A percentile compares a stretch with the other conserved stretches of the same genome.
Evolutionary conservation across 371 early-diverging fungal species (phyloP).

Genomic region (Mucor saturninus): DNA sequence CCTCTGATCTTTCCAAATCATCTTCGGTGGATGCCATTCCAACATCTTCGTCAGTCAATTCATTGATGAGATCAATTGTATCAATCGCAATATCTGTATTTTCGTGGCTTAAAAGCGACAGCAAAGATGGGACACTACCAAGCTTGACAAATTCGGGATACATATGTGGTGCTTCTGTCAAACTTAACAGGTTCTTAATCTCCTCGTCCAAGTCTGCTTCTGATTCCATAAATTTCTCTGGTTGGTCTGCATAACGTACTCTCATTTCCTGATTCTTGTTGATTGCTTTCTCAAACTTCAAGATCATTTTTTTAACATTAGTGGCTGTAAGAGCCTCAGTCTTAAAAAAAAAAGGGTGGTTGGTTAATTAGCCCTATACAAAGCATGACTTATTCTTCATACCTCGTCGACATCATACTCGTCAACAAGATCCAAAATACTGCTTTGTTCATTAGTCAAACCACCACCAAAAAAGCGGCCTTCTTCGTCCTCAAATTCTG

Average conservation of each 20-base stretch:
- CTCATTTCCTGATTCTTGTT: constrained; percentile 88
- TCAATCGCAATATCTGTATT: constrained; percentile 92
- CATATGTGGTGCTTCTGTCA: constrained; percentile 81
- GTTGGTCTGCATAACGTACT: constrained; percentile 80
- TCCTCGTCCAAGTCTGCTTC: constrained; percentile 94
- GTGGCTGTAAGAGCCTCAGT: constrained; percentile 64
- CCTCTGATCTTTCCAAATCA: constrained; percentile 67
- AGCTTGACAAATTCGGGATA: constrained; percentile 76
- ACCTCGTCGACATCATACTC: constrained; percentile 79
- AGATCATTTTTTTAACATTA: constrained; percentile 75
- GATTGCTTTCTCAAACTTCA: constrained; percentile 85
- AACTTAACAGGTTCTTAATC: constrained; percentile 73
- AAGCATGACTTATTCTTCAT: not conserved
- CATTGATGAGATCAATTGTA: constrained; percentile 83
- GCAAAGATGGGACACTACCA: constrained; percentile 66
- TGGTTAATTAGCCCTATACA: not conserved
- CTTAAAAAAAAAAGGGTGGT: constrained; percentile 16
- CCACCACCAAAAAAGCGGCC: constrained; percentile 90
- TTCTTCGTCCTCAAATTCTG: constrained; percentile 44
- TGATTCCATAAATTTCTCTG: constrained; percentile 89
- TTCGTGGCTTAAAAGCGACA: constrained; percentile 85
- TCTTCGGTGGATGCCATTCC: constrained; percentile 54
- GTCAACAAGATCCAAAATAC: constrained; percentile 84
- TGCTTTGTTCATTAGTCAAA: constrained; percentile 76
- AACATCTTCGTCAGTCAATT: constrained; percentile 92